Base-by-base conservation (phyloP, 306 rosid genomes). In the Gleditsia sinensis region DNA sequence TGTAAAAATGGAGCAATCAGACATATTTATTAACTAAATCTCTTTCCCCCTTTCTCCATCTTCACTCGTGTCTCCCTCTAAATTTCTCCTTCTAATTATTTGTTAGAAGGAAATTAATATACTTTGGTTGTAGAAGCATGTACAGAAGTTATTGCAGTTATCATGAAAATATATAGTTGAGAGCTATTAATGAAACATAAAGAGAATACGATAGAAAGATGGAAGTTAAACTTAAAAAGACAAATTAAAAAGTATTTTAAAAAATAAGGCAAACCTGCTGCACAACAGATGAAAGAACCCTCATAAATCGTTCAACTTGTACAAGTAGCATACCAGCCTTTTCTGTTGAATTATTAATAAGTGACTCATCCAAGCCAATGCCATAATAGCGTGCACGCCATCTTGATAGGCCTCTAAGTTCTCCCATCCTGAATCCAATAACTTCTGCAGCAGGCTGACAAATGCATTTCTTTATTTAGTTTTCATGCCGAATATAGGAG, bases 371-470 rank as follows among this genome's bases (percentile, higher is more conserved):
- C 79, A 94, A 83, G 82, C 98, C 98, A 76, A 94, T 88, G 74
- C 78, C 70, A 45, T 82, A 83, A 85, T 86, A 94, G 45, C 96
- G 91, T 59, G 94, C 89, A 69, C 86, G 92, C 97, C 98, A 94
- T 85, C 91, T 84, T 73, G 98, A 94, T 82, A 94, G 91, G 66
- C 96, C 98, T 81, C 96, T 84, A 67, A 94, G 76, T 84, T 94
- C 98, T 69, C 97, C 98, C 86, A 89, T 86, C 82, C 98, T 88
- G 81, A 94, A 94, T 80, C 86, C 98, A 79, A 94, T 88, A 58
- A 94, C 88, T 87, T 94, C 98, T 71, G 86, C 92, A 79, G 97
- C 94, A 63, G 98, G 98, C 98, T 94, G 86, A 74, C 39, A 78
- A 60, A 66, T 63, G 50, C 58, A 67, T 62, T 42, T 57, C 42